Evolutionary conservation across 31 red algal genomes (phyloP).

Genomic region (Asparagopsis taxiformis): DNA sequence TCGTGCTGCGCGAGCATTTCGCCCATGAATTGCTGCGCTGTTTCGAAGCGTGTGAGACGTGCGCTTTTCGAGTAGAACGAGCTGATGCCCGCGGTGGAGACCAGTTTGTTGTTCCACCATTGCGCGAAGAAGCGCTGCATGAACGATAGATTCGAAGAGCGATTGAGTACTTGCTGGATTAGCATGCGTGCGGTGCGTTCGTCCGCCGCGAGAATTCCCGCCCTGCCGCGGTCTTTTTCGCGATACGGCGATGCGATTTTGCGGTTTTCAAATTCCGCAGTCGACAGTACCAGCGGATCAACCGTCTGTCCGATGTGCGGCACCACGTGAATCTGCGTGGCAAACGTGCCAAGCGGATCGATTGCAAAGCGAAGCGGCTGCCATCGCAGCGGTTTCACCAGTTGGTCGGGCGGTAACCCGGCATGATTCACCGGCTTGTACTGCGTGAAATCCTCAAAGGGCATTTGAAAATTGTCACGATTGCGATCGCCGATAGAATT

Average conservation of each 20-base stretch:
- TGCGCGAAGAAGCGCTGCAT: conserved; percentile 23
- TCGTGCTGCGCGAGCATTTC: conserved; percentile 58
- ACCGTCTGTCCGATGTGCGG: conserved; percentile 48
- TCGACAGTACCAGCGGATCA: conserved; percentile 21
- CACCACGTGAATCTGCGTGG: conserved; percentile 52
- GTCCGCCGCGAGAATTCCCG: background rate
- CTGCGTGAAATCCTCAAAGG: conserved; percentile 46
- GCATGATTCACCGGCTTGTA: conserved; percentile 39
- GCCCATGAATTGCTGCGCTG: conserved; percentile 48
- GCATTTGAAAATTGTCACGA: conserved; percentile 3
- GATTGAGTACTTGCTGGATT: conserved; percentile 6
- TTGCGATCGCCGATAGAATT: conserved; percentile 46
- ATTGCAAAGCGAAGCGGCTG: conserved; percentile 20
- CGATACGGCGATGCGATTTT: conserved; percentile 17
- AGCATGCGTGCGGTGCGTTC: conserved; percentile 2
- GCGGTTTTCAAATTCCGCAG: background rate
- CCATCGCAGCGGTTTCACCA: conserved; percentile 46
- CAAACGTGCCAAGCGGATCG: conserved; percentile 13
- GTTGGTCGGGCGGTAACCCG: conserved; percentile 1
- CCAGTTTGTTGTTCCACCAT: conserved; percentile 72
- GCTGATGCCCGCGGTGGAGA: conserved; percentile 40
- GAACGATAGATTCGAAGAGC: conserved; percentile 3
- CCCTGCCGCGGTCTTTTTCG: background rate
- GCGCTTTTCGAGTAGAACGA: conserved; percentile 36
- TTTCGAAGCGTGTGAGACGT: conserved; percentile 21